Evolutionary conservation across 805 yeast species (phyloP), one percentile per base, ranked within the genome.

Genomic region (Saturnispora serradocipensis): DNA sequence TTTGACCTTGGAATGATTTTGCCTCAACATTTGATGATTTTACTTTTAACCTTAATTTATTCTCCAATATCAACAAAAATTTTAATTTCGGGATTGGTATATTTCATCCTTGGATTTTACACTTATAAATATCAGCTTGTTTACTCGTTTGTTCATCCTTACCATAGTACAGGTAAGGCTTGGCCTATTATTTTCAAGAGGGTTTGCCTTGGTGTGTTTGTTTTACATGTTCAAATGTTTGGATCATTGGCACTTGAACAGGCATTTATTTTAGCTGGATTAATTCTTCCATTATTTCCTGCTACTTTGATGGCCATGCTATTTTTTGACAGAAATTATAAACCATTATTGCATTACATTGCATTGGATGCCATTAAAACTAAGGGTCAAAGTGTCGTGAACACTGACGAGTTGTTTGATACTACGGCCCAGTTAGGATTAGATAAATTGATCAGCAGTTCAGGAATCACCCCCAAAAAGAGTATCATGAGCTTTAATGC

Each of bases 151-250:
- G 82, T 80, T 25, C 85, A 80, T 58, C 81, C 83, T 1, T 82
- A 79, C 24, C 84, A 80, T 61, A 77, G 83, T 13, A 80, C 85
- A 0, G 86, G 86, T 5, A 78, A 78, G 58, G 82, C 78, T 3
- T 80, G 86, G 86, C 83, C 83, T 3, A 75, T 80, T 66, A 77
- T 80, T 6, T 78, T 79, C 56, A 67, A 81, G 51, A 63, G 86
- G 48, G 69, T 79, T 30, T 73, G 80, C 51, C 60, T 80, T 30
- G 86, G 85, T 1, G 63, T 79, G 43, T 63, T 80, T 10, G 69
- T 80, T 36, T 75, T 80, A 57, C 84, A 80, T 54, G 60, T 80
- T n/a, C 79, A 80, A 55, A 80, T 80, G 82, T 72, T 79, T 61
- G 85, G 86, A 11, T 77, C 84, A 0, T 64, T 80, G 43, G 84